Base-by-base conservation (phyloP, 768 basidiomycete genomes). In the Amanita polypyramis region DNA sequence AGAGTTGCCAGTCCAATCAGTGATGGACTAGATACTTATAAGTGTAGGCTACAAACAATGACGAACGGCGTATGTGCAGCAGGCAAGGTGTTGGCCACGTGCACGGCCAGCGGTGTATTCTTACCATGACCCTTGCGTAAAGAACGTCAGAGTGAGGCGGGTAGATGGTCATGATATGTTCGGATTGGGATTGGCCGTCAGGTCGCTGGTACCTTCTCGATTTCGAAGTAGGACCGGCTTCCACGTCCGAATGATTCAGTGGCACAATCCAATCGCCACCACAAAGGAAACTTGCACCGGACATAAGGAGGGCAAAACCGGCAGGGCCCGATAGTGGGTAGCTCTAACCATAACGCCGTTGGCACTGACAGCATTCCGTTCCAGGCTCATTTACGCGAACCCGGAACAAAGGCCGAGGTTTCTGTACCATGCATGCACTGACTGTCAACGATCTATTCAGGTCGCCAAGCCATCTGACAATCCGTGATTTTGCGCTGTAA, bases 401-500 rank as follows among this genome's bases (percentile, higher is more conserved):
- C 23, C 44, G 44, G 44, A 42, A 35, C 43, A 44, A 32, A 15
- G 20, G 2, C 32, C 43, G 43, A 44, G 43, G 43, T n/a, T 17
- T 32, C 17, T 27, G 17, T 12, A 21, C 19, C 10, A 32, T 20
- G 19, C 44, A 45, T 34, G 33, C 12, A 45, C 15, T n/a, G 19
- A 45, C 15, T n/a, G 19, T 34, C 17, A 21, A 9, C n/a, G 25
- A 39, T 47, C 46, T 47, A 36, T 47, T 47, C 29, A 36, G 46
- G 45, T 29, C 46, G 36, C 37, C 46, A 35, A 49, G 32, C 15
- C 36, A 44, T 36, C 19, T 32, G 7, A 43, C 40, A 29, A 38
- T 34, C 51, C 47, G 50, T 54, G 53, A 55, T 56, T 50, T 52
- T 45, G 50, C 46, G 55, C 52, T 62, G 60, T 56, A 58, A 57